These are phyloP conservation scores for Cicer chorassanicum DNA, from an alignment of 306 rosid species.

Conservation along the genomic window DNA sequence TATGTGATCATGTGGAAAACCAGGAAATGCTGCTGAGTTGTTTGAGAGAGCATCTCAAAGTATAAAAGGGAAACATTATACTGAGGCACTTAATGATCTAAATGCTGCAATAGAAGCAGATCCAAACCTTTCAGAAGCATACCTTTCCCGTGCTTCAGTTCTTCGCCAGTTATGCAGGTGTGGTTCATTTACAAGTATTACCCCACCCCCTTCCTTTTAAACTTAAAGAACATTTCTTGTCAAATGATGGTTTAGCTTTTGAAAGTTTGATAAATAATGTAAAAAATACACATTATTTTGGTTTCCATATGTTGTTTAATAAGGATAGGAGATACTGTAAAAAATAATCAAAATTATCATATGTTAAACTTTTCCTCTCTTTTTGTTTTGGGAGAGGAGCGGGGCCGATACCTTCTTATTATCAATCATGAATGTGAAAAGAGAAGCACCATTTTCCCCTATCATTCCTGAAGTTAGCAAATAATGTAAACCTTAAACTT, in stretches of 20 bases:
- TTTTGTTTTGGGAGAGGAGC: neutral
- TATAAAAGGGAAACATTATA: slow-evolving; percentile 77
- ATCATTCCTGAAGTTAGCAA: slow-evolving; percentile 25
- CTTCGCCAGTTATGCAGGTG: slow-evolving; percentile 97
- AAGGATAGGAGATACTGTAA: slow-evolving; percentile 8
- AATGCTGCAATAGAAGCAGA: slow-evolving; percentile 95
- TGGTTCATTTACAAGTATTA: slow-evolving; percentile 34
- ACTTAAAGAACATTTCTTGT: slow-evolving; percentile 11
- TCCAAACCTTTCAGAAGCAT: slow-evolving; percentile 88
- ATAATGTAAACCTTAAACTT: slow-evolving; percentile 19
- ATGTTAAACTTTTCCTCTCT: neutral
- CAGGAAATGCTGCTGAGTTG: slow-evolving; percentile 82
- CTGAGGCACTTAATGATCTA: slow-evolving; percentile 93
- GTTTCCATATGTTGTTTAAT: slow-evolving; percentile 31
- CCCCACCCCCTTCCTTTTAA: neutral
- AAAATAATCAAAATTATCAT: slow-evolving; percentile 16
- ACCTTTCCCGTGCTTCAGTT: slow-evolving; percentile 78
- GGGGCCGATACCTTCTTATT: slow-evolving; percentile 16
- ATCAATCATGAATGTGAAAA: slow-evolving; percentile 21
- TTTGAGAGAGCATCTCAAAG: slow-evolving; percentile 79
- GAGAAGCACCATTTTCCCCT: neutral
- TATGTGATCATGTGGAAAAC: slow-evolving; percentile 58
- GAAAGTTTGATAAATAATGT: slow-evolving; percentile 25
- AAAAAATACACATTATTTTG: slow-evolving; percentile 12
- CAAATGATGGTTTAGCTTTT: slow-evolving; percentile 22